Conservation (phyloP, 495 filamentous ascomycete genomes). For the Rostrohypoxylon terebratum region DNA sequence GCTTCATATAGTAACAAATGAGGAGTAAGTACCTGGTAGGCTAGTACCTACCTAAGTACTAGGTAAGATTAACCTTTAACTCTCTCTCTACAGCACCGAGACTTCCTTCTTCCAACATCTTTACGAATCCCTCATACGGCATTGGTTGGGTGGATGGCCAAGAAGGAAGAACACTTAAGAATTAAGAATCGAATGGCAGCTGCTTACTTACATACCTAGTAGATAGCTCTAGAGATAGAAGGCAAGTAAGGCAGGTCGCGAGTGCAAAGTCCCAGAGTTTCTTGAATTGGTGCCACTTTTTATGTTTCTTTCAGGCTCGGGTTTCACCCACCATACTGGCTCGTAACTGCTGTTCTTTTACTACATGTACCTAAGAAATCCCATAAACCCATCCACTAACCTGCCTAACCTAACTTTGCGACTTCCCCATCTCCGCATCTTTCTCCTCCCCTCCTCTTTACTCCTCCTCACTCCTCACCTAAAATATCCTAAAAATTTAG, state of each 20-base stretch:
- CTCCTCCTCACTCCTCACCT: constrained; percentile 43
- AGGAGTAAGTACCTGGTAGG: constrained; percentile 11
- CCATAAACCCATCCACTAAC: constrained; percentile 2
- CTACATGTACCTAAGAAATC: constrained; percentile 7
- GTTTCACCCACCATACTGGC: constrained; percentile 35
- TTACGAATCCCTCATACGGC: constrained; percentile 17
- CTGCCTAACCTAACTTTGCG: constrained; percentile 31
- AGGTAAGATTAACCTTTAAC: constrained; percentile 5
- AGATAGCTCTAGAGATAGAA: constrained; percentile 16
- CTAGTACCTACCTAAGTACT: no score
- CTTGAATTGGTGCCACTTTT: constrained; percentile 39
- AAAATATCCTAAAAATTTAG: constrained; percentile 35
- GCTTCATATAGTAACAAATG: constrained; percentile 7
- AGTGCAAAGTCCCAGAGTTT: constrained; percentile 29
- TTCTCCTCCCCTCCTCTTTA: constrained; percentile 35
- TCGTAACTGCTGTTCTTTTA: constrained; percentile 24
- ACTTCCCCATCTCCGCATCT: constrained; percentile 49
- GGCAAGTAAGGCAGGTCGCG: constrained; percentile 10
- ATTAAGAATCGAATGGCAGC: neutral
- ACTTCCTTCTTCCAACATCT: constrained; percentile 1
- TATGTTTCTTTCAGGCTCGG: constrained; percentile 36
- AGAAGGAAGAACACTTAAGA: neutral
- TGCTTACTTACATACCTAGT: neutral
- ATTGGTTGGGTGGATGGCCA: constrained; percentile 1
- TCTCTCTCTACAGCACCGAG: constrained; percentile 5